A percentile compares a stretch with the other conserved stretches of the same genome.
Evolutionary conservation across 2,329 filamentous ascomycete genomes (phyloP).

Genomic region (Bertia moriformis): DNA sequence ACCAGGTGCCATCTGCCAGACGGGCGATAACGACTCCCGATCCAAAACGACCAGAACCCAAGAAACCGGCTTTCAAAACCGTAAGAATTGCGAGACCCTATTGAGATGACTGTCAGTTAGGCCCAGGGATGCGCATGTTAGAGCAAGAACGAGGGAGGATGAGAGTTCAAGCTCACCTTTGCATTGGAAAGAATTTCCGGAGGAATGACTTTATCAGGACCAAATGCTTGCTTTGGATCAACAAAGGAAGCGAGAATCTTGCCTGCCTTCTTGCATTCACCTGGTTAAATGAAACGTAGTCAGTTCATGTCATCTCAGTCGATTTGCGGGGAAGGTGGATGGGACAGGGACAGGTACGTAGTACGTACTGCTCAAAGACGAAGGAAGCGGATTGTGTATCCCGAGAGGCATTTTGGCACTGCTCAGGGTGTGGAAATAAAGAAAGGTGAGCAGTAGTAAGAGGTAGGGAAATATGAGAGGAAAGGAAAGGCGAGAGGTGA

Average conservation of each 20-base stretch:
- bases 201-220: constrained; percentile 93
- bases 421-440: too few relatives aligned
- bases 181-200: constrained; percentile 77
- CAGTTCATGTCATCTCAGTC: neutral
- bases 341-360: neutral
- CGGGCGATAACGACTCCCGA: constrained; percentile 71
- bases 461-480: too few relatives aligned
- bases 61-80: constrained; percentile 74
- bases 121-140: constrained; percentile 2
- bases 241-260: constrained; percentile 93
- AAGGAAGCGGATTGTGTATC: neutral
- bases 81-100: constrained; percentile 72
- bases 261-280: constrained; percentile 92
- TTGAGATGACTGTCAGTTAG: constrained; percentile 2
- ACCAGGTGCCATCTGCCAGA: constrained; percentile 62
- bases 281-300: constrained; percentile 28
- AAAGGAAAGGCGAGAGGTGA: too few relatives aligned
- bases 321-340: constrained; percentile 4
- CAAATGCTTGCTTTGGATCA: constrained; percentile 83
- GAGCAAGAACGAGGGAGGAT: constrained; percentile 3
- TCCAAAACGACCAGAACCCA: constrained; percentile 69
- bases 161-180: constrained; percentile 42
- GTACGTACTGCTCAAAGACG: neutral
- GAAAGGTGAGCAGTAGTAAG: neutral
- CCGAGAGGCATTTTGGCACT: neutral